Base-by-base conservation (phyloP, 2,329 filamentous ascomycete genomes). In the Bertia moriformis region DNA sequence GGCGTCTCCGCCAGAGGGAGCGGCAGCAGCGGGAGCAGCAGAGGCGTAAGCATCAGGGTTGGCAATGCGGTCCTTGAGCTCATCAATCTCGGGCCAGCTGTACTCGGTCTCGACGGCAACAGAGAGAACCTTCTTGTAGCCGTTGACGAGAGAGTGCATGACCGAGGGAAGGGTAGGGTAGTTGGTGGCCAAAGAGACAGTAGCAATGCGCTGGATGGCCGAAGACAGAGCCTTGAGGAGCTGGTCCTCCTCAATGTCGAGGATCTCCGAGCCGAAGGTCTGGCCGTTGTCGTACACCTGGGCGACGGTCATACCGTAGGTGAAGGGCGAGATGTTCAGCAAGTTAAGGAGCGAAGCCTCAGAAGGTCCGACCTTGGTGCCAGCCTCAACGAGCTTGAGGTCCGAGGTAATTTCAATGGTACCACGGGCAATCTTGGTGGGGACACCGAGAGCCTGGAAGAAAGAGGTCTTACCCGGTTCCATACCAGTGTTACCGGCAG, bases 391-490 rank as follows among this genome's bases (percentile, higher is more conserved):
- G 65, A 98, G 84, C 84, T 95, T 96, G 57, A 98, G 75, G 62
- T 98, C 91, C 57, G 80, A 73, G 49, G 88, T 95, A 62, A 98
- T 98, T 85, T 98, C 91, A 71, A 98, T 98, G 71, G 91, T 98
- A 93, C 91, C 93, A 93, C 91, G 91, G 63, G 91, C 91, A 71
- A 98, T 98, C 87, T 98, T 98, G 78, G 91, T 98, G 62, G 91
- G 91, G 63, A 98, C 87, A 86, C 89, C 89, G 69, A 98, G 91
- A 59, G 91, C 91, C 82, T 98, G 91, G 88, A 98, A 98, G 87
- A 98, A 98, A 63, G 91, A 96, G 60, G 91, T 98, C 84, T 98
- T 98, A 68, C 93, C 93, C 63, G 91, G 93, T 69, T 98, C 91
- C 91, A 98, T 98, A 72, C 91, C 91, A 59, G 91, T 98, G 83